Evolutionary conservation across 2,329 filamentous ascomycete species (phyloP), one percentile per base, ranked within the genome.

Genomic region (Penicillium sp.): DNA sequence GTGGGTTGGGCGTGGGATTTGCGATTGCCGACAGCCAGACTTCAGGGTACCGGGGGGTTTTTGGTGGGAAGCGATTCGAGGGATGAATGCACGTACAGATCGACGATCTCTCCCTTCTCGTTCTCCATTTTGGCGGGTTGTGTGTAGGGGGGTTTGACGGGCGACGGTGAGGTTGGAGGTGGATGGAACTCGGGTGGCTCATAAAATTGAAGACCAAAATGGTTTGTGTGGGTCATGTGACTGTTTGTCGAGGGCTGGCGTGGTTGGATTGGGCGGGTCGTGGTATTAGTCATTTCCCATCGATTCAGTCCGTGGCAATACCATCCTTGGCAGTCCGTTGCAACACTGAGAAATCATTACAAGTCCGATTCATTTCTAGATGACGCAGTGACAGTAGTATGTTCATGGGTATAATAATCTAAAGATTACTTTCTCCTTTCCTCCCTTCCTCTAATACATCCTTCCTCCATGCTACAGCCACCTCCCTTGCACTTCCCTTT

Each of bases 81-180:
- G 62, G 49, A 57, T 51, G 45, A 55, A 44, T 15, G 47, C 68
- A 81, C 88, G 81, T 88, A 96, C 91, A 96, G 92, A 84, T 97
- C 93, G 81, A 97, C 94, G 83, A 97, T 92, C 82, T 97, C 92
- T 84, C 93, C 93, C 84, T 92, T 92, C 85, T 97, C 94, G 92
- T 99, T 99, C 87, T 99, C 94, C 94, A 97, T 99, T 82, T 85
- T 92, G 76, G 71, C 74, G 73, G 63, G 71, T 70, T 69, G 49
- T 73, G 72, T 72, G 55, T 60, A 65, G 66, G 67, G 67, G 62
- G 63, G 20, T 73, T 73, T 67, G 68, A 69, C 69, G 69, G 71
- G 71, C 63, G 65, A 64, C 67, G 68, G 67, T 67, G 67, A 65
- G 62, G 67, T 66, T 63, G 61, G 57, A 63, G 58, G 61, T 59